Conservation (phyloP, 371 early-diverging fungal genomes). For the Thermomucor indicae-seudaticae region DNA sequence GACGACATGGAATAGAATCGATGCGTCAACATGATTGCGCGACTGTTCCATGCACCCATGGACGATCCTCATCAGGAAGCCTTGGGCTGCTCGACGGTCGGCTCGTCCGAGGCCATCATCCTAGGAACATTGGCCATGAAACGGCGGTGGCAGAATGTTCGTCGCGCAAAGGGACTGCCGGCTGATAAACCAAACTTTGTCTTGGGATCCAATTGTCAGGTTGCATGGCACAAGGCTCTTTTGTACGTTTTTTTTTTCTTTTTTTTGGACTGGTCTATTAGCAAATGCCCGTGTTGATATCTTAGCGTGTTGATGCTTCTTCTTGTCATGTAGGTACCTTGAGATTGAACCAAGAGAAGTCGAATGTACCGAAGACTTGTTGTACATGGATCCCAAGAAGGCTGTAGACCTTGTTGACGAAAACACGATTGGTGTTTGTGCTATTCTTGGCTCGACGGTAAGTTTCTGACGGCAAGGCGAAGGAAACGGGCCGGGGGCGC, state of each 20-base stretch:
- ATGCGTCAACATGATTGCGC: conserved; percentile 68
- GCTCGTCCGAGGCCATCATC: conserved; percentile 74
- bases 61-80: conserved; percentile 28
- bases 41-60: conserved; percentile 58
- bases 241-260: conserved; percentile 31
- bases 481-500: no score
- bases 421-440: conserved; percentile 73
- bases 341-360: conserved; percentile 64
- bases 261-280: conserved; percentile 27
- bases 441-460: conserved; percentile 69
- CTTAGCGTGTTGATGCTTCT: background rate
- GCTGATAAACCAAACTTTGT: conserved; percentile 67
- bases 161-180: conserved; percentile 52
- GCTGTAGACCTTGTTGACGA: conserved; percentile 63
- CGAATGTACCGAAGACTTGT: conserved; percentile 43
- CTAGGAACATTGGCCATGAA: conserved; percentile 71
- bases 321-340: conserved; percentile 43
- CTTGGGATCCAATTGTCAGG: conserved; percentile 70
- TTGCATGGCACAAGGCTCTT: conserved; percentile 44
- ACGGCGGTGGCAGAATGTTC: conserved; percentile 58
- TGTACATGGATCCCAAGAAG: conserved; percentile 54
- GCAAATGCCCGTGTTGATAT: background rate
- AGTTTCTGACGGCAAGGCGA: no score
- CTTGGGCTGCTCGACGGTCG: conserved; percentile 63
- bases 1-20: conserved; percentile 50